Evolutionary conservation across 352 stramenopile genomes (phyloP).

Genomic region (Pythium aquatile): DNA sequence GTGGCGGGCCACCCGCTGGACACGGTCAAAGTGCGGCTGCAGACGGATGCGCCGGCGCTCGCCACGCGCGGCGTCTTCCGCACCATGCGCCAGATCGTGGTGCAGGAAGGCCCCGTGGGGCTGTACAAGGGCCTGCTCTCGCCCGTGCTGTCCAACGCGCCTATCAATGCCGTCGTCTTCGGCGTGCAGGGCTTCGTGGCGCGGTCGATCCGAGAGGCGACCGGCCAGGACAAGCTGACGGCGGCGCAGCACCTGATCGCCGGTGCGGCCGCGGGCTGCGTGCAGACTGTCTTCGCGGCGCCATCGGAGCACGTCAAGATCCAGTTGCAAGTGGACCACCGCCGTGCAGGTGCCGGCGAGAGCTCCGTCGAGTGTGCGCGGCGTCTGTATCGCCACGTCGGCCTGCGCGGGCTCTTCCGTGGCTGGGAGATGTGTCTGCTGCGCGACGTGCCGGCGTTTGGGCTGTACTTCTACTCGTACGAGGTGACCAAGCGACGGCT

Average conservation of each 20-base stretch:
- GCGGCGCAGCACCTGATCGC: conserved; percentile 54
- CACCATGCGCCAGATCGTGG: conserved; percentile 50
- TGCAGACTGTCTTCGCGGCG: conserved; percentile 70
- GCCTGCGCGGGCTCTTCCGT: conserved; percentile 49
- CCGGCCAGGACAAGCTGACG: conserved; percentile 31
- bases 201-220: conserved; percentile 40
- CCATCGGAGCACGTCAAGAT: conserved; percentile 85
- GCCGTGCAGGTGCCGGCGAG: conserved; percentile 29
- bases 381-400: conserved; percentile 39
- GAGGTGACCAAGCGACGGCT: conserved; percentile 61
- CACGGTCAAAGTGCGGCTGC: conserved; percentile 85
- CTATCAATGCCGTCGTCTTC: conserved; percentile 85
- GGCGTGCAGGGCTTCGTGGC: conserved; percentile 66
- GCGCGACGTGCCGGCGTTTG: conserved; percentile 77
- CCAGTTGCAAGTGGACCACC: conserved; percentile 69
- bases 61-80: conserved; percentile 38
- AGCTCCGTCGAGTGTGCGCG: conserved; percentile 55
- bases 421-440: conserved; percentile 72
- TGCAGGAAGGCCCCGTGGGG: conserved; percentile 55
- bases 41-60: conserved; percentile 46
- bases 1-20: conserved; percentile 79
- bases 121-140: conserved; percentile 79
- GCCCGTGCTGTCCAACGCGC: conserved; percentile 78
- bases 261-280: conserved; percentile 54
- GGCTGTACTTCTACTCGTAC: conserved; percentile 81